These are phyloP conservation scores for Syzygium oleosum DNA, from an alignment of 345 rosid genomes.

Conservation along the genomic window DNA sequence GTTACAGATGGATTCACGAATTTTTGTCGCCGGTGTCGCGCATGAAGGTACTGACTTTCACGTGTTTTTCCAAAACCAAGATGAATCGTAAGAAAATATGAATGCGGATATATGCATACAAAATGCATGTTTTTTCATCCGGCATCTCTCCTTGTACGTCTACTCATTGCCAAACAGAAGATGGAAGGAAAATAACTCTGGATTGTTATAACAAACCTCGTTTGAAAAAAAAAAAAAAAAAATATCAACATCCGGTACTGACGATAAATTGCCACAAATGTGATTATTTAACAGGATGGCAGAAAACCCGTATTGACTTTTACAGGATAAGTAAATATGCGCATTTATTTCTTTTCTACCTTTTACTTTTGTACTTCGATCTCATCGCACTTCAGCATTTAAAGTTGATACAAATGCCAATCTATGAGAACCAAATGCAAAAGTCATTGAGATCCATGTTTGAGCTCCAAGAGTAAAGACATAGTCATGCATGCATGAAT, in stretches of 20 bases:
- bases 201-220: not conserved
- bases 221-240: too few species aligned
- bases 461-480: not conserved
- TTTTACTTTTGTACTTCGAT: not conserved
- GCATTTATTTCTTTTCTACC: not conserved
- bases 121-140: not conserved
- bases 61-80: not conserved
- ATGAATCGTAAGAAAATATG: not conserved
- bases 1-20: accelerated
- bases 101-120: not conserved
- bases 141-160: not conserved
- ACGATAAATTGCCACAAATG: not conserved
- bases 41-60: not conserved
- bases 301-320: not conserved
- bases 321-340: not conserved
- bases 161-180: not conserved
- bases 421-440: not conserved
- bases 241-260: not conserved
- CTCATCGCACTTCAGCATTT: not conserved
- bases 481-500: not conserved
- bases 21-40: not conserved
- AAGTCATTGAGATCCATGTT: not conserved
- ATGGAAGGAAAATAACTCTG: not conserved
- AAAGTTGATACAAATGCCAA: not conserved
- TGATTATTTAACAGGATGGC: not conserved